Base-by-base conservation (phyloP, 441 rosid genomes). In the Viola pubescens region DNA sequence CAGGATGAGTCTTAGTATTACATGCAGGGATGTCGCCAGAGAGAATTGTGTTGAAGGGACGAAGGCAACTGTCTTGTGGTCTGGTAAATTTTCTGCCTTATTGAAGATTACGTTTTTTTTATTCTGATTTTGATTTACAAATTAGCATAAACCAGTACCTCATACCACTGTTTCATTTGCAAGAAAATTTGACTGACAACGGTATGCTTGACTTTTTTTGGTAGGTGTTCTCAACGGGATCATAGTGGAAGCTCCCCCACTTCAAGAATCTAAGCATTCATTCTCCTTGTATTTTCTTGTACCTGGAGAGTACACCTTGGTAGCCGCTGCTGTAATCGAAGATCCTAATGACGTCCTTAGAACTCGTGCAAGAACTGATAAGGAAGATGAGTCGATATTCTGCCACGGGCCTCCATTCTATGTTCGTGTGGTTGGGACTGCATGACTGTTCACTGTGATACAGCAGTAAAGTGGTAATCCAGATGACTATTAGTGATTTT, bases 21-120 rank as follows among this genome's bases (percentile, higher is more conserved):
- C 89, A 7, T 94, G 97, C 79, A 80, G 92, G 68, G 99, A 94
- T 57, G 96, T 90, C 51, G 96, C 97, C 38, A 96, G 97, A n/a
- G 85, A 88, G 68, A 94, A 90, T 70, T 94, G 97, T 52, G 61
- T 79, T 1, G 97, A 94, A 72, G 96, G 95, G 58, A 60, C 76
- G 43, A 89, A 81, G 76, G 82, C 91, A 34, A 88, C 97, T 10
- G 95, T 88, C 65, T 60, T 88, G 52, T 90, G 96, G 97, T 81
- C 96, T 53, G 99, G 99, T 90, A 80, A 64, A 66, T 1, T 48
- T 37, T 47, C 48, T 10, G n/a, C 34, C 34, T 10, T 16, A 42
- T 4, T 43, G 9, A 9, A 4, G 49, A 4, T 16, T 19, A 43
- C 34, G 7, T 41, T 26, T 56, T 45, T 42, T 16, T 0, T 9